Evolutionary conservation across 2,329 filamentous ascomycete species (phyloP), one percentile per base, ranked within the genome.

Genomic region (Chaetomium globosum): DNA sequence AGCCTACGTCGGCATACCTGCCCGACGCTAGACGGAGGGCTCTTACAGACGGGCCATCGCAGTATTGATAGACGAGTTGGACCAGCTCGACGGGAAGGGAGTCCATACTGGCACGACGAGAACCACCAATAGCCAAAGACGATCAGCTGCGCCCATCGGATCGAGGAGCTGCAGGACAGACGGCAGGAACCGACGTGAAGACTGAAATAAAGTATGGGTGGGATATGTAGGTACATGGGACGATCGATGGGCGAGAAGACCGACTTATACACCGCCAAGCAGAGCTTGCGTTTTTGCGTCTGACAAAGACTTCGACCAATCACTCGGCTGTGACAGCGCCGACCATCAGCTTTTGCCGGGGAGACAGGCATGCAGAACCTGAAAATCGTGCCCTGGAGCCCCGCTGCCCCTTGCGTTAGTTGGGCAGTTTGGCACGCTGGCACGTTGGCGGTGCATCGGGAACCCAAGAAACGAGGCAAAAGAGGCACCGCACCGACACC

Each of bases 21-120:
- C 71, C 73, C 46, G 75, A 78, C 58, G 74, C 73, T 33, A 79
- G 77, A 13, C 82, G 79, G 48, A 84, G 75, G 61, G 71, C 74
- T 64, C 75, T 75, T 48, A 81, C 77, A 21, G 80, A 76, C 21
- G 73, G 64, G 5, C 71, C 66, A 64, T 79, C 76, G 69, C 81
- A 80, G 67, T 77, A 74, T 59, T 73, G 72, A 65, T 79, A 81
- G 66, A 83, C 77, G 72, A 79, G 75, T 71, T 76, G 71, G 55
- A 74, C 62, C 55, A 74, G 69, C 71, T 74, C 71, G 64, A 73
- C 70, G 30, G 71, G 72, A 39, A 74, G 70, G 33, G 55, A 64
- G 59, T 74, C 73, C 75, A 77, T 77, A 31, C 64, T 72, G 71
- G 64, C 30, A 65, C 64, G 33, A 65, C 51, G 48, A 56, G 43